These are phyloP conservation scores for Starmerella floris DNA, from an alignment of 805 yeast genomes.

Conservation along the genomic window DNA sequence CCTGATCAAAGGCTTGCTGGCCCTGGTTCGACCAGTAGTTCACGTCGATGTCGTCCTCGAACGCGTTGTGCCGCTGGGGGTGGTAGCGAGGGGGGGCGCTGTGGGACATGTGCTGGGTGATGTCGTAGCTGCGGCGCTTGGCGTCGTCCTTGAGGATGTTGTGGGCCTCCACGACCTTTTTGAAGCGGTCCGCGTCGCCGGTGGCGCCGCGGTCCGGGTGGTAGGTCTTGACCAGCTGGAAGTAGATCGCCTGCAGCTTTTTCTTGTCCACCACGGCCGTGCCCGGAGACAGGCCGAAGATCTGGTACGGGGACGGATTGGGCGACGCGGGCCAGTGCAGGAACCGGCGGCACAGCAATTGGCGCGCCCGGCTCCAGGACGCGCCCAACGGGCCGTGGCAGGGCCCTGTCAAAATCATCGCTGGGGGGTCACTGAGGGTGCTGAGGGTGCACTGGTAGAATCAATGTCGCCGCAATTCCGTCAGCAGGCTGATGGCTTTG, in stretches of 20 bases:
- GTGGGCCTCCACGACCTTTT: conserved; percentile 45
- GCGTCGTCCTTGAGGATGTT: conserved; percentile 37
- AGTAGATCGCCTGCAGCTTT: conserved; percentile 39
- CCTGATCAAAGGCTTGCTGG: conserved; percentile 30
- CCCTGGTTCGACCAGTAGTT: conserved; percentile 24
- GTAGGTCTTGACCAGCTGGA: conserved; percentile 54
- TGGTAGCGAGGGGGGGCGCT: not conserved
- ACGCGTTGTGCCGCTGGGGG: not conserved
- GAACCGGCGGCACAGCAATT: not conserved
- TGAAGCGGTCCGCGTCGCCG: conserved; percentile 37
- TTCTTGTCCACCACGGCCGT: conserved; percentile 28
- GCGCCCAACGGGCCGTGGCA: too few species aligned
- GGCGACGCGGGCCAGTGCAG: conserved; percentile 44
- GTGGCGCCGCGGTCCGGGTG: conserved; percentile 52
- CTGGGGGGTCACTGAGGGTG: too few species aligned
- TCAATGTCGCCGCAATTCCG: too few species aligned
- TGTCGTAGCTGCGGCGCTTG: conserved; percentile 24
- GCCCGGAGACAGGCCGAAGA: conserved; percentile 35
- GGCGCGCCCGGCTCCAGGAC: not conserved
- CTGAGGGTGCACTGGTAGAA: too few species aligned
- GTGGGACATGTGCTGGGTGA: conserved; percentile 1
- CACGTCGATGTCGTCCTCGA: conserved; percentile 9
- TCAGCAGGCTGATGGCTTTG: too few species aligned
- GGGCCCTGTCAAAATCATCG: too few species aligned
- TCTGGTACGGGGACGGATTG: conserved; percentile 58